Evolutionary conservation across 208 protist species (phyloP).

Genomic region (Naegleria gruberi): DNA sequence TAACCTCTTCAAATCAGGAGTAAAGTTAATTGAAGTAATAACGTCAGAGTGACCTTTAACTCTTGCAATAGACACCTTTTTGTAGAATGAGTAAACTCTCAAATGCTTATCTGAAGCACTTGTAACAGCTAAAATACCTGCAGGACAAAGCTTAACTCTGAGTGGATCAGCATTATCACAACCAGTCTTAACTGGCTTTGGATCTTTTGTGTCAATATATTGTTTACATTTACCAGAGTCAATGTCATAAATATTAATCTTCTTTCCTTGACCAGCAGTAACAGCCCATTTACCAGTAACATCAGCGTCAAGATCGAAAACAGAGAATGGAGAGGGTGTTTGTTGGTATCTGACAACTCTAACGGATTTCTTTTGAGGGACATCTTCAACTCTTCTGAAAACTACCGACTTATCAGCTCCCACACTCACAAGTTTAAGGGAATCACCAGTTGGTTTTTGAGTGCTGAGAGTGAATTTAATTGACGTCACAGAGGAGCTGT

Average conservation of each 20-base stretch:
- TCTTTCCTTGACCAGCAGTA: conserved; percentile 34
- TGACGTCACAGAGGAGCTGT: conserved; percentile 25
- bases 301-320: conserved; percentile 36
- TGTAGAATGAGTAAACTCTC: conserved; percentile 32
- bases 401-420: conserved; percentile 31
- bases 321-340: neutral
- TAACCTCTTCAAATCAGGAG: conserved; percentile 16
- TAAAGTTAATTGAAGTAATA: conserved; percentile 25
- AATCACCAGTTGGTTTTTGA: neutral
- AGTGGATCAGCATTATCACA: conserved; percentile 13
- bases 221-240: conserved; percentile 2
- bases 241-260: conserved; percentile 27
- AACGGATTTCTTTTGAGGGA: neutral
- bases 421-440: conserved; percentile 16
- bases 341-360: conserved; percentile 12
- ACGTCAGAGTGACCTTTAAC: conserved; percentile 25
- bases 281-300: conserved; percentile 28
- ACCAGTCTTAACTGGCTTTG: neutral
- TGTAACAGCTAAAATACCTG: conserved; percentile 20
- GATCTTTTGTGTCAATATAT: neutral
- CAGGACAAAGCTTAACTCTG: conserved; percentile 28
- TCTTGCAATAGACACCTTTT: conserved; percentile 3
- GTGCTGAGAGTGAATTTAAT: conserved; percentile 26
- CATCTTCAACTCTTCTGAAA: conserved; percentile 18
- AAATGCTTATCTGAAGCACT: conserved; percentile 28